Evolutionary conservation across 192 early-diverging fungal genomes (phyloP).

Genomic region (Kappamyces sp.): DNA sequence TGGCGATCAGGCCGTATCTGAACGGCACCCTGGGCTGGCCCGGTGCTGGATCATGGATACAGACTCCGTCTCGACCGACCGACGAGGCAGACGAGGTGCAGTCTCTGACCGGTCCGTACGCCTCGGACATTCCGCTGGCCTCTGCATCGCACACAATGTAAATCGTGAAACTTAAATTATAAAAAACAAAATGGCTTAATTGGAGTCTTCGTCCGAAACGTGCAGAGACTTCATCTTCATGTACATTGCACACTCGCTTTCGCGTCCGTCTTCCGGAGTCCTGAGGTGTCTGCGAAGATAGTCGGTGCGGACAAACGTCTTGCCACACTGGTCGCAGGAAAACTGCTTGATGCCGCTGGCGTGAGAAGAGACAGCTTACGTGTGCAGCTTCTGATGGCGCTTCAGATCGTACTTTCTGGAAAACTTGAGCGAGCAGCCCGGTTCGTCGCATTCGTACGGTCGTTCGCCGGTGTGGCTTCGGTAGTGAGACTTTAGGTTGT

Average conservation of each 20-base stretch:
- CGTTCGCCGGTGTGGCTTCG: constrained; percentile 46
- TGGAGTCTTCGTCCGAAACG: too few relatives aligned
- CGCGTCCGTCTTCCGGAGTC: constrained; percentile 18
- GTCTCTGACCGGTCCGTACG: too few relatives aligned
- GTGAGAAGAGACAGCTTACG: background rate
- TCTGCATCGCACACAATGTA: too few relatives aligned
- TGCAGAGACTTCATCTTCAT: too few relatives aligned
- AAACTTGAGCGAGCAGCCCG: constrained; percentile 60
- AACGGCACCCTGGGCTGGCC: too few relatives aligned
- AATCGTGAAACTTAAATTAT: too few relatives aligned
- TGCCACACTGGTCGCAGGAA: constrained; percentile 25
- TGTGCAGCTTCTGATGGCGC: constrained; percentile 39
- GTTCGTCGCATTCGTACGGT: constrained; percentile 43
- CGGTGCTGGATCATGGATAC: too few relatives aligned
- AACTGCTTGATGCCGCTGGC: constrained; percentile 29
- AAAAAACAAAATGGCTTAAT: too few relatives aligned
- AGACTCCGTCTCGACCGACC: too few relatives aligned
- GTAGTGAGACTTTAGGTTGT: constrained; percentile 51
- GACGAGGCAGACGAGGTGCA: too few relatives aligned
- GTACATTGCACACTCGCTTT: constrained; percentile 24
- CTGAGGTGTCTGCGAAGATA: constrained; percentile 32
- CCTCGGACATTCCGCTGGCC: too few relatives aligned
- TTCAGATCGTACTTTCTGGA: constrained; percentile 78
- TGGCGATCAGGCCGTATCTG: too few relatives aligned
- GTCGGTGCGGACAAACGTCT: constrained; percentile 31